phyloP scores from a whole-genome alignment of 2,329 filamentous ascomycete genomes.

The Ramichloridium luteum region DNA sequence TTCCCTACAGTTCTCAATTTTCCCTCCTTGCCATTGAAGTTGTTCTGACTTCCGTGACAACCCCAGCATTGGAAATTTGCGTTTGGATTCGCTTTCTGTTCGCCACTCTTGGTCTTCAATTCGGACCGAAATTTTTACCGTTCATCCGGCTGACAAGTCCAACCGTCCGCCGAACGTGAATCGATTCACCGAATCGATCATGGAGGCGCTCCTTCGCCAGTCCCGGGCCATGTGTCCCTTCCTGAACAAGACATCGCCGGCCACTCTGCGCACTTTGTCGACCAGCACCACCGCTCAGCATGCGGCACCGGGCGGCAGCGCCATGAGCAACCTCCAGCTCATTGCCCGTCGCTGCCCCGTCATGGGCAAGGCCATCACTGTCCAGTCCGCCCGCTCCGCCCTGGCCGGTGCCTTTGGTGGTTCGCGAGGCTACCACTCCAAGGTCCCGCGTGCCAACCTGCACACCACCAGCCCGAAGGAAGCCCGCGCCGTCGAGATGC shows the following conservation, averaged over 20 bases:
- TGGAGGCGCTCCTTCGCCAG: constrained; percentile 92
- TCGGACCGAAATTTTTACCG: too few species aligned
- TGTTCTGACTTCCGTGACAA: too few species aligned
- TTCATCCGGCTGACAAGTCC: too few species aligned
- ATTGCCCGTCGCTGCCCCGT: constrained; percentile 91
- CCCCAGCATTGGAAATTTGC: too few species aligned
- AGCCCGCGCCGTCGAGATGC: constrained; percentile 60
- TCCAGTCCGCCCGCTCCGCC: constrained; percentile 51
- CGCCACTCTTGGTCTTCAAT: too few species aligned
- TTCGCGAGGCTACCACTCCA: constrained; percentile 36
- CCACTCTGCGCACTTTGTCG: constrained; percentile 79
- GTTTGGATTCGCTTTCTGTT: too few species aligned
- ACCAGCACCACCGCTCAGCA: constrained; percentile 54
- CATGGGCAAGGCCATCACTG: constrained; percentile 86
- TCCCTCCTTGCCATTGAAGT: too few species aligned
- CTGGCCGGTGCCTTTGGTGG: constrained; percentile 39
- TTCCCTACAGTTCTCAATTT: too few species aligned
- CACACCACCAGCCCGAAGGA: constrained; percentile 70
- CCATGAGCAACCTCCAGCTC: constrained; percentile 93
- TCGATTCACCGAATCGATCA: too few species aligned
- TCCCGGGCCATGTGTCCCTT: constrained; percentile 97
- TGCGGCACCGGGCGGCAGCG: constrained; percentile 68
- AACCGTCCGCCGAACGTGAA: too few species aligned
- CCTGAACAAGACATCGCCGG: constrained; percentile 84
- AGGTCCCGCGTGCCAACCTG: constrained; percentile 55